Conservation (phyloP, 768 basidiomycete species). For the Leccinum variicolor region DNA sequence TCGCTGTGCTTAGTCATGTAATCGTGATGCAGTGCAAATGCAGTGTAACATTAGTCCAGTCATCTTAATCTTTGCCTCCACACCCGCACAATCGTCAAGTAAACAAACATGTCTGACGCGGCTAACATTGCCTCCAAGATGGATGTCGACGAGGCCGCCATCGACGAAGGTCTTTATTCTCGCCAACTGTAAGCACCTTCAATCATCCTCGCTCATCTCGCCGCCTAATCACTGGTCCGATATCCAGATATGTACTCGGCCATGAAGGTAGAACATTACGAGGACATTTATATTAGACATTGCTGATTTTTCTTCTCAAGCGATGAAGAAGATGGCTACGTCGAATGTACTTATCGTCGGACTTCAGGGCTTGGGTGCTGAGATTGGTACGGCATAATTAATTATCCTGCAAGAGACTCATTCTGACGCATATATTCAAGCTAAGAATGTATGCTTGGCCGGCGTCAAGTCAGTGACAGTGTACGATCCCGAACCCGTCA, state of each 20-base stretch:
- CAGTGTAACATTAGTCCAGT: not conserved
- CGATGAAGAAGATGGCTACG: slow-evolving; percentile 98
- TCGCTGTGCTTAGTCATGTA: slow-evolving; percentile 22
- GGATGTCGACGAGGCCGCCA: slow-evolving; percentile 84
- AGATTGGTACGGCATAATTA: slow-evolving; percentile 65
- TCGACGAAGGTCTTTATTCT: slow-evolving; percentile 93
- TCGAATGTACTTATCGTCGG: slow-evolving; percentile 96
- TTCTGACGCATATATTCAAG: slow-evolving; percentile 33
- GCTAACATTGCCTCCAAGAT: slow-evolving; percentile 48
- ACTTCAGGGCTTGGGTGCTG: slow-evolving; percentile 87
- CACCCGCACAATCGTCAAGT: not conserved
- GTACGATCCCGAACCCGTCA: slow-evolving; percentile 88
- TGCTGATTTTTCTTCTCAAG: slow-evolving; percentile 41
- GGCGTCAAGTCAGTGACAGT: slow-evolving; percentile 97
- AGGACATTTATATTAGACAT: not conserved
- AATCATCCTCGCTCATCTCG: slow-evolving; percentile 13
- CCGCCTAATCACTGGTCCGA: slow-evolving; percentile 15
- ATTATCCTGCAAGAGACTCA: slow-evolving; percentile 1
- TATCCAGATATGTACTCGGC: slow-evolving; percentile 83
- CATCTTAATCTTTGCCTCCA: slow-evolving; percentile 7
- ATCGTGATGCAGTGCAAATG: not conserved
- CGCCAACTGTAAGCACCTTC: slow-evolving; percentile 73
- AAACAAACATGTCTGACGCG: slow-evolving; percentile 34
- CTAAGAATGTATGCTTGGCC: slow-evolving; percentile 92
- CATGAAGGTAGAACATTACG: slow-evolving; percentile 70